A percentile compares a stretch with the other conserved stretches of the same genome.
phyloP scores from a whole-genome alignment of 2,329 filamentous ascomycete species.

The Rasamsonia emersonii region DNA sequence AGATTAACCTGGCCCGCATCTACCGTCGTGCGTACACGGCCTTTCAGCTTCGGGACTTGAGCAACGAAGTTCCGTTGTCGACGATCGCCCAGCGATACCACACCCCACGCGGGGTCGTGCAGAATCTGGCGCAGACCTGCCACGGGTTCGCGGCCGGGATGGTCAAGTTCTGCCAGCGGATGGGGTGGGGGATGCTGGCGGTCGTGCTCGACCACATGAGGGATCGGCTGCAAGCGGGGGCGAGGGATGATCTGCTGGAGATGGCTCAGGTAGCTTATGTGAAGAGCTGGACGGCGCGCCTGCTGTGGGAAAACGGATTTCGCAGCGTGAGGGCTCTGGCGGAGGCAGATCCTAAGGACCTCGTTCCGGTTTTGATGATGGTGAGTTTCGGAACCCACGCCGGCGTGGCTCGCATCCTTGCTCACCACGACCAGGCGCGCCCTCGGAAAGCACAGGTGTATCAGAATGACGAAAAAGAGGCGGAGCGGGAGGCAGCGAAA shows the following conservation, averaged over 20 bases:
- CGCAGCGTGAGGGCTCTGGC: slow-evolving; percentile 59
- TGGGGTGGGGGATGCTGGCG: slow-evolving; percentile 67
- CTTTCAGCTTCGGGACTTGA: slow-evolving; percentile 68
- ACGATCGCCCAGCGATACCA: slow-evolving; percentile 62
- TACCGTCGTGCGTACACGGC: slow-evolving; percentile 68
- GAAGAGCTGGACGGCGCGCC: slow-evolving; percentile 64
- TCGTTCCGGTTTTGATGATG: slow-evolving; percentile 65
- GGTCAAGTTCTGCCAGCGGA: slow-evolving; percentile 68
- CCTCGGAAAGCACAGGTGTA: slow-evolving; percentile 48
- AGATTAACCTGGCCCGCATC: slow-evolving; percentile 53
- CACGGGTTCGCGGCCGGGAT: slow-evolving; percentile 72
- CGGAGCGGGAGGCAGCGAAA: slow-evolving; percentile 55
- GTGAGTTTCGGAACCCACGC: too few species aligned
- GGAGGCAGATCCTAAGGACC: slow-evolving; percentile 58
- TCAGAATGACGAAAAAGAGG: slow-evolving; percentile 49
- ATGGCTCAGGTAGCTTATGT: slow-evolving; percentile 65
- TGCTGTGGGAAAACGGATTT: slow-evolving; percentile 71
- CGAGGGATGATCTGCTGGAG: slow-evolving; percentile 60
- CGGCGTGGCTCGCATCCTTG: too few species aligned
- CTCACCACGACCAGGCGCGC: slow-evolving; percentile 55
- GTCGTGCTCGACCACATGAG: slow-evolving; percentile 68
- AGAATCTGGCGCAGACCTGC: slow-evolving; percentile 64
- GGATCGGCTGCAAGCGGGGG: slow-evolving; percentile 64
- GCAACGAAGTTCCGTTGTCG: slow-evolving; percentile 66
- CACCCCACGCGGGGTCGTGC: slow-evolving; percentile 60